Evolutionary conservation across 2,329 filamentous ascomycete genomes (phyloP).

Genomic region (Clarireedia monteithiana): DNA sequence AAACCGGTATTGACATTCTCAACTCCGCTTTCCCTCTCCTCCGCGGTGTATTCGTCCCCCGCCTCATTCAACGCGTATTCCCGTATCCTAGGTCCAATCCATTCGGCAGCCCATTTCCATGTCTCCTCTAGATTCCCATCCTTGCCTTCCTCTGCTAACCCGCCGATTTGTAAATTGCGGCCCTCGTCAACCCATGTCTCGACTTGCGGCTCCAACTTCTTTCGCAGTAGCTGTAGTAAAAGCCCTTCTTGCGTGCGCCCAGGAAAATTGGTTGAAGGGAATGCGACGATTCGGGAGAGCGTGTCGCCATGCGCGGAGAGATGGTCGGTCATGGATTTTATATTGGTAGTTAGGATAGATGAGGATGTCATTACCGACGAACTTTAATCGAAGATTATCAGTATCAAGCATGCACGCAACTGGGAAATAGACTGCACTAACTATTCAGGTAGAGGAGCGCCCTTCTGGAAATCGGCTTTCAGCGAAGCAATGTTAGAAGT

Average conservation of each 20-base stretch:
- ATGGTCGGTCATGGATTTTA: constrained; percentile 57
- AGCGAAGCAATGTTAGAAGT: constrained; percentile 61
- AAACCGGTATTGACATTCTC: constrained; percentile 68
- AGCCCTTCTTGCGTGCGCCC: constrained; percentile 59
- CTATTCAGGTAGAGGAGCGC: constrained; percentile 61
- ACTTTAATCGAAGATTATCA: constrained; percentile 34
- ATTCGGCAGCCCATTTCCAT: constrained; percentile 40
- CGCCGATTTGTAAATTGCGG: constrained; percentile 34
- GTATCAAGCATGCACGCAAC: background rate
- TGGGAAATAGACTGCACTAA: constrained; percentile 32
- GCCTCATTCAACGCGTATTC: constrained; percentile 40
- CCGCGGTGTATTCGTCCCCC: constrained; percentile 62
- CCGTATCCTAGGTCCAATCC: constrained; percentile 35
- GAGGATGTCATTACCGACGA: constrained; percentile 65
- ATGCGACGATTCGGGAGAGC: constrained; percentile 62
- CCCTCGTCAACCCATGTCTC: constrained; percentile 65
- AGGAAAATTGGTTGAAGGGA: constrained; percentile 69
- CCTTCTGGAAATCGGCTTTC: constrained; percentile 50
- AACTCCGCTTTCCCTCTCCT: constrained; percentile 58
- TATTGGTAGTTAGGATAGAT: constrained; percentile 62
- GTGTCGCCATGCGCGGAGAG: constrained; percentile 58
- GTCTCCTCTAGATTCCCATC: constrained; percentile 47
- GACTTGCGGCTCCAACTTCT: constrained; percentile 73
- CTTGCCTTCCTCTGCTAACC: constrained; percentile 20
- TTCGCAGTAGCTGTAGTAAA: constrained; percentile 64